Evolutionary conservation across 108 stramenopile species (phyloP).

Genomic region (Conticribra guillardii): DNA sequence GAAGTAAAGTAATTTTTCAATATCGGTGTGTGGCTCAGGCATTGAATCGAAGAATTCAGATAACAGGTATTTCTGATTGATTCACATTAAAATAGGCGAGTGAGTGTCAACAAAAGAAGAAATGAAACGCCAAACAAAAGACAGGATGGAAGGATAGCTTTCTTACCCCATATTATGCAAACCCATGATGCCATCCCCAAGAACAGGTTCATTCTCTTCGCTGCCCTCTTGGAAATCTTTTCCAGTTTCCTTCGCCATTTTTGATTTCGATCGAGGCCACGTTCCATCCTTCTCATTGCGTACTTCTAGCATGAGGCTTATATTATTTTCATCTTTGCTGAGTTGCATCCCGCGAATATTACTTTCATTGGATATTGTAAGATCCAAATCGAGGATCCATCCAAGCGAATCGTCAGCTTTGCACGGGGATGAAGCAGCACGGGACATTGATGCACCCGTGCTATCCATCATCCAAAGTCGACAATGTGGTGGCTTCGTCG

Average conservation of each 20-base stretch:
- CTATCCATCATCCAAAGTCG: constrained; percentile 74
- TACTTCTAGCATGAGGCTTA: constrained; percentile 76
- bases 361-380: constrained; percentile 70
- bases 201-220: constrained; percentile 34
- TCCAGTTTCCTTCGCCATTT: background rate
- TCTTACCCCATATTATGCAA: constrained; percentile 89
- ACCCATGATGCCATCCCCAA: constrained; percentile 87
- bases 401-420: constrained; percentile 43
- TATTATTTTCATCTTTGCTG: constrained; percentile 44
- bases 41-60: constrained; percentile 94
- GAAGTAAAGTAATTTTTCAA: constrained; percentile 93
- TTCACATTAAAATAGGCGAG: too few relatives aligned
- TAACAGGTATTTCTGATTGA: constrained; percentile 92
- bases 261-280: constrained; percentile 69
- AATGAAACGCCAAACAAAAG: too few relatives aligned
- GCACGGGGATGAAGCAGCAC: constrained; percentile 23
- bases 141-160: background rate
- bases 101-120: too few relatives aligned
- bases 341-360: constrained; percentile 46
- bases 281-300: constrained; percentile 70
- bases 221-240: background rate
- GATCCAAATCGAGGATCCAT: constrained; percentile 71
- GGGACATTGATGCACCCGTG: constrained; percentile 24
- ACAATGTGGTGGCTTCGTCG: constrained; percentile 49
- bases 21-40: constrained; percentile 93